Evolutionary conservation across 192 early-diverging fungal genomes (phyloP).

Genomic region (Backusella luteola): DNA sequence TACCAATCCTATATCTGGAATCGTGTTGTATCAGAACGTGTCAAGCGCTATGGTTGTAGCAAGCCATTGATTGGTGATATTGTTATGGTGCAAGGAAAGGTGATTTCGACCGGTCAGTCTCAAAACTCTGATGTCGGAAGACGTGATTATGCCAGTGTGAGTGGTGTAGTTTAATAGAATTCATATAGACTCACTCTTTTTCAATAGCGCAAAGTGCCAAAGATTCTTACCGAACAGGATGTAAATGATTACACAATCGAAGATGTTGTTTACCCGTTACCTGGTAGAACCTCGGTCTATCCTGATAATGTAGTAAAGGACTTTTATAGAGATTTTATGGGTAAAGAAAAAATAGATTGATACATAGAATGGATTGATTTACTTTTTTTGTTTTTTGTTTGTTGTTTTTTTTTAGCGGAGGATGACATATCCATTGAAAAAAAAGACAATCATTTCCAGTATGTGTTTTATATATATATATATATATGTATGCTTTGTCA

Average conservation of each 20-base stretch:
- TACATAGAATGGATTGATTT: not conserved
- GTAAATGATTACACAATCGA: conserved; percentile 68
- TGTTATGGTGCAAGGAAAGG: conserved; percentile 47
- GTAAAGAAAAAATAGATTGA: not conserved
- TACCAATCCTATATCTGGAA: conserved; percentile 98
- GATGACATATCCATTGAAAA: conserved; percentile 15
- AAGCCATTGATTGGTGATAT: conserved; percentile 84
- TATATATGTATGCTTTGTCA: not conserved
- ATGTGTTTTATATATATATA: not conserved
- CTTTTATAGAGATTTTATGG: conserved; percentile 72
- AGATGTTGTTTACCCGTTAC: conserved; percentile 92
- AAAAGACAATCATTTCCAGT: conserved; percentile 5
- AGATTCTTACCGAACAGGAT: conserved; percentile 68
- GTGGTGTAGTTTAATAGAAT: not conserved
- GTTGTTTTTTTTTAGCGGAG: not conserved
- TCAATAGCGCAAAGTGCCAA: conserved; percentile 23
- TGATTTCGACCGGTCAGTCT: not conserved
- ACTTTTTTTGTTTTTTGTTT: not conserved
- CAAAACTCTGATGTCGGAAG: conserved; percentile 11
- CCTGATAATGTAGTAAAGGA: conserved; percentile 71
- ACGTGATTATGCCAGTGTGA: conserved; percentile 1
- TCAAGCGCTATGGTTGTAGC: conserved; percentile 61
- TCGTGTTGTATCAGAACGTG: conserved; percentile 70
- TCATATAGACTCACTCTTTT: not conserved
- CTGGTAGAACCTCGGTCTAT: conserved; percentile 77